phyloP scores from a whole-genome alignment of 805 yeast genomes.

The Teunomyces gatunensis region DNA sequence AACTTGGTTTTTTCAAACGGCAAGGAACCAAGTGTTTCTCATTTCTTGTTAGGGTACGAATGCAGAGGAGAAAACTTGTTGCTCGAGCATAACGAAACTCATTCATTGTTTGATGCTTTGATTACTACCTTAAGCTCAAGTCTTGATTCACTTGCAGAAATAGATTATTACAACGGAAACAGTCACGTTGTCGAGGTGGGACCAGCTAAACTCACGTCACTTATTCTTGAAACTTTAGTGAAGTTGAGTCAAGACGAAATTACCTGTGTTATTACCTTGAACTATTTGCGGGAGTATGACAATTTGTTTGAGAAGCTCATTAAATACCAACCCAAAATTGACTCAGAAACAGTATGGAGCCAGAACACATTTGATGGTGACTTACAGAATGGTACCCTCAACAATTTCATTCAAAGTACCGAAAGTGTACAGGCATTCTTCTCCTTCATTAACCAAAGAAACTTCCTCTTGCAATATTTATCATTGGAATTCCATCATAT shows the following conservation, averaged over 20 bases:
- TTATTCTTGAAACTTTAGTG: constrained; percentile 59
- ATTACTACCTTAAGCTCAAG: constrained; percentile 49
- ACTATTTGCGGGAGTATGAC: constrained; percentile 47
- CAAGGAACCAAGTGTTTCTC: constrained; percentile 56
- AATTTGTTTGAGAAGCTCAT: constrained; percentile 53
- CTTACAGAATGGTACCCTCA: constrained; percentile 25
- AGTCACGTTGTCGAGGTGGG: constrained; percentile 43
- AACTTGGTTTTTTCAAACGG: constrained; percentile 43
- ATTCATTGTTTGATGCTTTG: constrained; percentile 57
- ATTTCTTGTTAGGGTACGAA: constrained; percentile 75
- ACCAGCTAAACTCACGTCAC: constrained; percentile 56
- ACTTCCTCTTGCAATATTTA: constrained; percentile 59
- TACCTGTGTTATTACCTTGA: constrained; percentile 51
- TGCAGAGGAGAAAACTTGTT: constrained; percentile 44
- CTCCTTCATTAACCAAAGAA: constrained; percentile 60
- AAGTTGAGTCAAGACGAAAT: constrained; percentile 57
- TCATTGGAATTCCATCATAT: constrained; percentile 71
- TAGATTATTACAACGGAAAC: constrained; percentile 32
- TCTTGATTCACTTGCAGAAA: constrained; percentile 39
- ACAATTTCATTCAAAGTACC: constrained; percentile 32
- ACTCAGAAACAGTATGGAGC: constrained; percentile 53
- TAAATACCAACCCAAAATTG: constrained; percentile 53
- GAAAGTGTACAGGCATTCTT: constrained; percentile 51
- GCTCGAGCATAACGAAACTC: constrained; percentile 38
- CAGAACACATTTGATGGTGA: constrained; percentile 44